Base-by-base conservation (phyloP, 768 basidiomycete genomes). In the Ephemerocybe angulata region DNA sequence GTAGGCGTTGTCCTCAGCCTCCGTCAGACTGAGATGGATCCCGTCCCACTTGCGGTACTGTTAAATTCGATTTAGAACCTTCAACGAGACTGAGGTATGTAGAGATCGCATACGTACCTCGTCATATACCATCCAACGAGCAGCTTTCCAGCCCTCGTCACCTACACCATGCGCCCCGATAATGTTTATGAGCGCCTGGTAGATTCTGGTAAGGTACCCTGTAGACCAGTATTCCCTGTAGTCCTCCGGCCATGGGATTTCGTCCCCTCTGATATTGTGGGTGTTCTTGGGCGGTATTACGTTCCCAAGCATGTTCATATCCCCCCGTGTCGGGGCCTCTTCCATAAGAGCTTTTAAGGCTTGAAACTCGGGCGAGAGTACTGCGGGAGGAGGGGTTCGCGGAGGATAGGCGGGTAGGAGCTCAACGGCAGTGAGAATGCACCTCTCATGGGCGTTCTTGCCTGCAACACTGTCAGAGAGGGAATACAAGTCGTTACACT, bases 121-220 rank as follows among this genome's bases (percentile, higher is more conserved):
- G 51, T 62, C 61, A 38, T 62, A 62, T 3, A 62, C 61, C 33
- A 59, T 55, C 61, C 58, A 62, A 1, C 61, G 53, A 19, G 50
- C 56, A n/a, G 41, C 54, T 35, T 27, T 44, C 61, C 61, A 62
- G 3, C 60, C 60, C 17, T 50, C 46, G 3, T 48, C 38, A 2
- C 60, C 60, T 22, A 41, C 28, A 1, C 58, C 60, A 29, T 60
- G 53, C 8, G 30, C 28, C 10, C 47, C 27, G 33, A 56, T 56
- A 15, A 58, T 46, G 3, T 31, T 31, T 11, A 55, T 55, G 2
- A 60, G 58, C 5, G 51, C 51, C n/a, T 12, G 15, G 33, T 12
- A 52, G 11, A 52, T n/a, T 33, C 51, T 38, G 25, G 21, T 42
- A 12, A 52, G 25, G 51, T 52, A 52, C 10, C 29, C 35, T 28